These are phyloP conservation scores for Alternaria rosae DNA, from an alignment of 2,329 filamentous ascomycete species.

Conservation along the genomic window DNA sequence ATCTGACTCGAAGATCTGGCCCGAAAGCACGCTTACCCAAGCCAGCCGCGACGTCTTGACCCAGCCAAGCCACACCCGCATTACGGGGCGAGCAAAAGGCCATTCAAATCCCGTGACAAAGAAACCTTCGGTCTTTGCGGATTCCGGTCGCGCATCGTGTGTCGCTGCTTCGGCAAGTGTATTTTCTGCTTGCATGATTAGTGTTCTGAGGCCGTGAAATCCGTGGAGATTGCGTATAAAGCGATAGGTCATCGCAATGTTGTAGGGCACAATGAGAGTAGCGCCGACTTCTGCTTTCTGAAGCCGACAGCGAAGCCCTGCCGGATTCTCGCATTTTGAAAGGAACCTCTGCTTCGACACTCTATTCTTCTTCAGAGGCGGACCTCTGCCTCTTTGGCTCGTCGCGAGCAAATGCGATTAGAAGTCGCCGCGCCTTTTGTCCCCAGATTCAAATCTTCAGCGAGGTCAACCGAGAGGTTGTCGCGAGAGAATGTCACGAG, in stretches of 20 bases:
- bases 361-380: constrained; percentile 6
- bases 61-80: constrained; percentile 7
- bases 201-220: background rate
- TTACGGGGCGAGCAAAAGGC: background rate
- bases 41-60: constrained; percentile 3
- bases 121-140: background rate
- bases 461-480: background rate
- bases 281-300: constrained; percentile 13
- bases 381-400: constrained; percentile 18
- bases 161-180: background rate
- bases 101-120: background rate
- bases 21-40: background rate
- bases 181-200: background rate
- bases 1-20: background rate
- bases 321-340: constrained; percentile 14
- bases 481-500: background rate
- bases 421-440: background rate
- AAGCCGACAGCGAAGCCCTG: constrained; percentile 34
- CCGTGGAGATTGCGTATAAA: constrained; percentile 5
- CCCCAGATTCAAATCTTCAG: too few species aligned
- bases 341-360: constrained; percentile 28
- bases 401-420: background rate
- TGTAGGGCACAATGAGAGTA: constrained; percentile 13
- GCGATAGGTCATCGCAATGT: background rate
- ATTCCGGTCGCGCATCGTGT: background rate